phyloP scores from a whole-genome alignment of 2,329 filamentous ascomycete species.

The Alternaria dauci region DNA sequence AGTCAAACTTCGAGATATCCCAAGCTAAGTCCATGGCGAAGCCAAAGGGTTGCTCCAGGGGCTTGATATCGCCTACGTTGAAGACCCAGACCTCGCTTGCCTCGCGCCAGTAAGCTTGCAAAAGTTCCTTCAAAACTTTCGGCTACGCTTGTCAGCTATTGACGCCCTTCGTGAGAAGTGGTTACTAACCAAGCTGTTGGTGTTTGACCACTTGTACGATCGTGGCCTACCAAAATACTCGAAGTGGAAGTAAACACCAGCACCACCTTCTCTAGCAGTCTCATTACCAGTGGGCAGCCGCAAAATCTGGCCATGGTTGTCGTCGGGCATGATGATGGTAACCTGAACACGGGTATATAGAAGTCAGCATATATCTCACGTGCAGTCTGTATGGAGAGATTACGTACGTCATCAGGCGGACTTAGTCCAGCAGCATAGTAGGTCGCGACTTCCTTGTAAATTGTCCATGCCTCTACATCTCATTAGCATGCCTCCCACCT shows the following conservation, averaged over 20 bases:
- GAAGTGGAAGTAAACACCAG: slow-evolving; percentile 71
- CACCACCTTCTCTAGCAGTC: slow-evolving; percentile 62
- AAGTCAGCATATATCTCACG: neutral
- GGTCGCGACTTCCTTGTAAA: slow-evolving; percentile 65
- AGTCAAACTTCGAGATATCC: slow-evolving; percentile 18
- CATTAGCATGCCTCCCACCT: slow-evolving; percentile 65
- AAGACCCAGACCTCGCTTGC: slow-evolving; percentile 70
- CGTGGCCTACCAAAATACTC: slow-evolving; percentile 68
- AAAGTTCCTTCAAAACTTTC: slow-evolving; percentile 69
- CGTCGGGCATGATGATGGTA: slow-evolving; percentile 71
- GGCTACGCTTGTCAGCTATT: neutral
- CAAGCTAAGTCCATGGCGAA: slow-evolving; percentile 5
- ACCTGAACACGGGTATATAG: neutral
- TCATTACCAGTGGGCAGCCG: slow-evolving; percentile 67
- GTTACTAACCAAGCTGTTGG: slow-evolving; percentile 63
- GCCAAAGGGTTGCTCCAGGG: slow-evolving; percentile 51
- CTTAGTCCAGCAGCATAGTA: slow-evolving; percentile 70
- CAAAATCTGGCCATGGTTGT: slow-evolving; percentile 71
- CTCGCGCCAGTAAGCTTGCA: slow-evolving; percentile 64
- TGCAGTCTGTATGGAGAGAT: neutral
- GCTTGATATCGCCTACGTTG: slow-evolving; percentile 71
- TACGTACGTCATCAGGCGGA: slow-evolving; percentile 66
- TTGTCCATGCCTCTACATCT: neutral
- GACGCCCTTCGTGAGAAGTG: neutral
- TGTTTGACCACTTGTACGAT: slow-evolving; percentile 67